phyloP scores from a whole-genome alignment of 78 protist species.

The Chrysochromulina tobinii region DNA sequence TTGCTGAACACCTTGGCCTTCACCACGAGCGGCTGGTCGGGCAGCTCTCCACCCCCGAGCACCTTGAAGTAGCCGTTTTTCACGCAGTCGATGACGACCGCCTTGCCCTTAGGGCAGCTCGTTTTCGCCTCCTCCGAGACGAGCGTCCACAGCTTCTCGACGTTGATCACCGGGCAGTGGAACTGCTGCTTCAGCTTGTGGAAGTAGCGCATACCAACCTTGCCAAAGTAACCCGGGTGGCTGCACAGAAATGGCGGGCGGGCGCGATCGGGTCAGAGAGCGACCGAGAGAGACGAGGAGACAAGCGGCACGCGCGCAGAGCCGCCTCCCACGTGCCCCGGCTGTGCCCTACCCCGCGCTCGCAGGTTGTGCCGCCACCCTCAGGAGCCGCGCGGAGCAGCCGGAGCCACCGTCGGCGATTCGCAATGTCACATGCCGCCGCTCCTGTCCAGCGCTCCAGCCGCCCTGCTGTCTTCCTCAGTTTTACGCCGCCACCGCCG shows the following conservation, averaged over 20 bases:
- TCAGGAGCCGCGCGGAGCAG: too few species aligned
- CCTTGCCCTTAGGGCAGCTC: background rate
- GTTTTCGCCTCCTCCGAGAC: slow-evolving; percentile 68
- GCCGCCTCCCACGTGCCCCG: too few species aligned
- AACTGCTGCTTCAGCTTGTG: slow-evolving; percentile 75
- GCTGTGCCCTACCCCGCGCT: too few species aligned
- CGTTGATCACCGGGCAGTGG: slow-evolving; percentile 92
- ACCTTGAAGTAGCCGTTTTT: slow-evolving; percentile 90
- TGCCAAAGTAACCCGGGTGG: slow-evolving; percentile 99
- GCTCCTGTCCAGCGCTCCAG: too few species aligned
- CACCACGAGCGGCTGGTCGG: slow-evolving; percentile 93
- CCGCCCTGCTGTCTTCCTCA: too few species aligned
- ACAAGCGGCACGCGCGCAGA: background rate
- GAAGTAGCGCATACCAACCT: slow-evolving; percentile 98
- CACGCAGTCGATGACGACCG: slow-evolving; percentile 19
- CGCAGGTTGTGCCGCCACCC: too few species aligned
- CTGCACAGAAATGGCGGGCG: background rate
- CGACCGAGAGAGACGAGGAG: background rate
- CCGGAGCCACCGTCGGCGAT: too few species aligned
- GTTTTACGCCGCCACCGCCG: too few species aligned
- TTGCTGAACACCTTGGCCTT: slow-evolving; percentile 93
- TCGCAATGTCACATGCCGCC: too few species aligned
- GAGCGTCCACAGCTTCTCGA: slow-evolving; percentile 93
- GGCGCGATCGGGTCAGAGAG: background rate
- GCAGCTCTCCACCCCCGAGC: slow-evolving; percentile 96